Evolutionary conservation across 805 yeast species (phyloP), one percentile per base, ranked within the genome.

Genomic region (Candida corydali): DNA sequence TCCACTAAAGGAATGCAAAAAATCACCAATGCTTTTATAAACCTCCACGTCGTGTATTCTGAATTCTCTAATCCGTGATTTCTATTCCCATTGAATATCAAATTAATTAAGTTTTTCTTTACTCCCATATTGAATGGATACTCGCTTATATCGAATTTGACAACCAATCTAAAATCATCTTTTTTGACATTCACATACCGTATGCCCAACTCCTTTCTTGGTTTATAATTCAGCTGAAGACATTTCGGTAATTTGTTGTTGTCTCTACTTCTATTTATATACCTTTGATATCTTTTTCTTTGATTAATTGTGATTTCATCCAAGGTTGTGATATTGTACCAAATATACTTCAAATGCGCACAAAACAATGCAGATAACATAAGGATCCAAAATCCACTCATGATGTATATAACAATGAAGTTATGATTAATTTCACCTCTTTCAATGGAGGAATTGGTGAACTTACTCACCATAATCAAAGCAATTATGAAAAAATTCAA

Each of bases 281-380:
- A 60, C 29, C 59, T 49, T 9, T 49, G 34, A 36, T 64, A 56
- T 20, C 59, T 51, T 28, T 60, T 61, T 22, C 61, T 43, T 37
- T 57, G 61, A 36, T 50, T 50, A 17, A 36, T 38, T 11, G 67
- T 57, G 26, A 80, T 51, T 24, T 75, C 79, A 43, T 83, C 91
- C 9, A 86, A 50, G 0, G 87, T 71, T 0, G 86, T 75, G 40
- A 67, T 57, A 45, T 83, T 81, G 6, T 42, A 40, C 2, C 44
- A 32, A 16, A 82, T 61, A 48, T 75, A 77, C 30, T 57, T 46
- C 3, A 70, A 16, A 41, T 78, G 79, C 24, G 69, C 60, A 0
- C 52, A 45, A 2, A 69, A 45, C 34, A 82, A 57, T 0, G 70
- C 65, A 0, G 57, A 43, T 2, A 75, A 47, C 57, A 81, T 64